A percentile compares a stretch with the other conserved stretches of the same genome.
These are phyloP conservation scores for Phoma sp. DNA, from an alignment of 2,329 filamentous ascomycete genomes.

Conservation along the genomic window DNA sequence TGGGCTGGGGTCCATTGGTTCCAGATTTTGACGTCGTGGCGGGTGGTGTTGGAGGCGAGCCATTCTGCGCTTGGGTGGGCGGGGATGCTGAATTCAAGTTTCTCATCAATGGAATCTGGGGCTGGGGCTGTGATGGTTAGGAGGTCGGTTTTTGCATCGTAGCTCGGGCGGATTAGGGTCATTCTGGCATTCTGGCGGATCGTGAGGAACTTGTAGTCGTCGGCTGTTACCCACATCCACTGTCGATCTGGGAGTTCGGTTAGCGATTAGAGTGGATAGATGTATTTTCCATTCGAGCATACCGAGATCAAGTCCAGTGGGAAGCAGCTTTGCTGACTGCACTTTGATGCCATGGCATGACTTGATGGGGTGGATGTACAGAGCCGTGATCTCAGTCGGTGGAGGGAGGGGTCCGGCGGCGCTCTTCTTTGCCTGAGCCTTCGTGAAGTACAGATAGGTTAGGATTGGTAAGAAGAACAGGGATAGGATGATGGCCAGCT, in stretches of 20 bases:
- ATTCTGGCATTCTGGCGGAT: constrained; percentile 67
- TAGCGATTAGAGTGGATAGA: background rate
- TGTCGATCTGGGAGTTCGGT: constrained; percentile 57
- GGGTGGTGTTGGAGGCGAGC: constrained; percentile 60
- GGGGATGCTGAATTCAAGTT: constrained; percentile 57
- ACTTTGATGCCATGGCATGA: constrained; percentile 69
- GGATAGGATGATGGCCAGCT: constrained; percentile 32
- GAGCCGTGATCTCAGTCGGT: constrained; percentile 52
- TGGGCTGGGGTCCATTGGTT: constrained; percentile 63
- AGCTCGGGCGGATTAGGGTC: constrained; percentile 66
- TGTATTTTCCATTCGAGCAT: background rate
- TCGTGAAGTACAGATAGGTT: constrained; percentile 38
- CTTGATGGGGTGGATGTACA: constrained; percentile 70
- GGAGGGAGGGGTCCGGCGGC: constrained; percentile 39
- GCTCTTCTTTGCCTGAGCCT: constrained; percentile 15
- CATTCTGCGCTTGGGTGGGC: constrained; percentile 61
- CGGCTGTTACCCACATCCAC: constrained; percentile 69
- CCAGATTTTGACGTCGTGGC: constrained; percentile 64
- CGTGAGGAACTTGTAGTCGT: constrained; percentile 64
- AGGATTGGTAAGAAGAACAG: constrained; percentile 41
- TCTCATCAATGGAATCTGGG: constrained; percentile 40
- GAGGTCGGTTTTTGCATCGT: constrained; percentile 53
- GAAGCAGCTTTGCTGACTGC: constrained; percentile 57
- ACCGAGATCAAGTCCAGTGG: constrained; percentile 63
- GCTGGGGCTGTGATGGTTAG: constrained; percentile 58